A percentile compares a stretch with the other conserved stretches of the same genome.
Conservation (phyloP, 2,329 filamentous ascomycete genomes). For the Colletotrichum paranaense region DNA sequence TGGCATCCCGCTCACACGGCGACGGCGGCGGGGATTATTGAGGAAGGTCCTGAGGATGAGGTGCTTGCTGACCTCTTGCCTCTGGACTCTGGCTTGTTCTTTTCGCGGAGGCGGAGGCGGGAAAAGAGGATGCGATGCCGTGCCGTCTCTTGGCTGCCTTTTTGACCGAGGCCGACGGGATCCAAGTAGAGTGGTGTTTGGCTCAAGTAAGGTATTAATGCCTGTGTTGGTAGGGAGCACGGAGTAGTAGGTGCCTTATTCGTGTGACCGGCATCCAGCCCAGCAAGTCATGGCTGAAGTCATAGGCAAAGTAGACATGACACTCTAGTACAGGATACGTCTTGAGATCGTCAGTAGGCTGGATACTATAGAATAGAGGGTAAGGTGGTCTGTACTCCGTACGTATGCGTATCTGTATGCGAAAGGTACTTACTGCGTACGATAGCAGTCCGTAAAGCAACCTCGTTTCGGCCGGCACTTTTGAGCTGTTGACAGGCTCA, state of each 20-base stretch:
- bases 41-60: constrained; percentile 3
- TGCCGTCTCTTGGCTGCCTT: constrained; percentile 4
- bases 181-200: background rate
- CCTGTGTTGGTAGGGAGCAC: too few species aligned
- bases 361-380: too few species aligned
- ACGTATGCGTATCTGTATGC: too few species aligned
- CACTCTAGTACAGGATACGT: background rate
- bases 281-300: background rate
- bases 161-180: constrained; percentile 6
- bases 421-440: too few species aligned
- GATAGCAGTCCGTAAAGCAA: background rate
- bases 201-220: background rate
- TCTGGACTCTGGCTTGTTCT: background rate
- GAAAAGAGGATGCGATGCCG: background rate
- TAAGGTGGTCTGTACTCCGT: too few species aligned
- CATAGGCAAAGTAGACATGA: background rate
- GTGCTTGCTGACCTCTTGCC: background rate
- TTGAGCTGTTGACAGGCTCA: background rate
- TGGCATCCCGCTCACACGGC: background rate
- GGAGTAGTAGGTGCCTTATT: background rate
- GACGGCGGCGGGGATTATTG: background rate
- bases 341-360: background rate
- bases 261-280: background rate
- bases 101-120: background rate
- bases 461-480: background rate